phyloP scores from a whole-genome alignment of 345 rosid genomes.

The Trapa incisa region DNA sequence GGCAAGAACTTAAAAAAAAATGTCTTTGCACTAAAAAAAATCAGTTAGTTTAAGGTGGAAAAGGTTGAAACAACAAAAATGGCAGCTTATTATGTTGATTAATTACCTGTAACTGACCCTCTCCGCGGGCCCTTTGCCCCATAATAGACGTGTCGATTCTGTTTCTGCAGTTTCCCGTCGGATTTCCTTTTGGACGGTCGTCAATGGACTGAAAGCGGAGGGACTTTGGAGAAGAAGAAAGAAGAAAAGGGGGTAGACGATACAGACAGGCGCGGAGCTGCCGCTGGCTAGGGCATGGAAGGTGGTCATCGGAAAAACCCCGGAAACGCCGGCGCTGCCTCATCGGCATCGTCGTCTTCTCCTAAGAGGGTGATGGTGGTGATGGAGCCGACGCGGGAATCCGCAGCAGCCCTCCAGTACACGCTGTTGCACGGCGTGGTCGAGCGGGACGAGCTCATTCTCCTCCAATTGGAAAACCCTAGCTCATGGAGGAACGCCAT shows the following conservation, averaged over 20 bases:
- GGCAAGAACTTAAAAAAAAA: no score
- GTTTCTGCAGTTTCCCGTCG: neutral
- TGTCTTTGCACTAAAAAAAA: no score
- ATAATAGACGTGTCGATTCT: neutral
- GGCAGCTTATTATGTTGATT: no score
- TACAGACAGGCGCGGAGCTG: neutral
- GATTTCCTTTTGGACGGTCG: neutral
- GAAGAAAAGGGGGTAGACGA: neutral
- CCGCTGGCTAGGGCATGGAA: slow-evolving; percentile 13
- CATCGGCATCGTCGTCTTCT: neutral
- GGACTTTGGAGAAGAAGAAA: neutral
- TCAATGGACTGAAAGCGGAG: neutral
- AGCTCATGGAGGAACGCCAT: slow-evolving; percentile 47
- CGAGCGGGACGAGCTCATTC: slow-evolving; percentile 54
- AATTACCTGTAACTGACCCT: no score
- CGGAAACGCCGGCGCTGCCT: no score
- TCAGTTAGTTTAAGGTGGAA: no score
- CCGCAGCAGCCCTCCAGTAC: slow-evolving; percentile 64
- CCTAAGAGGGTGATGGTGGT: slow-evolving; percentile 64
- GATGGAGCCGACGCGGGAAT: slow-evolving; percentile 52
- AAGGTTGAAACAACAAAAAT: no score
- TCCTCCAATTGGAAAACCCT: slow-evolving; percentile 39
- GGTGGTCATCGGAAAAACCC: slow-evolving; percentile 1
- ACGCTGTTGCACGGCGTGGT: slow-evolving; percentile 53
- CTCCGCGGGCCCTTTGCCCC: no score